A percentile compares a stretch with the other conserved stretches of the same genome.
These are phyloP conservation scores for Macrocybe gigantea DNA, from an alignment of 768 basidiomycete genomes.

Conservation along the genomic window DNA sequence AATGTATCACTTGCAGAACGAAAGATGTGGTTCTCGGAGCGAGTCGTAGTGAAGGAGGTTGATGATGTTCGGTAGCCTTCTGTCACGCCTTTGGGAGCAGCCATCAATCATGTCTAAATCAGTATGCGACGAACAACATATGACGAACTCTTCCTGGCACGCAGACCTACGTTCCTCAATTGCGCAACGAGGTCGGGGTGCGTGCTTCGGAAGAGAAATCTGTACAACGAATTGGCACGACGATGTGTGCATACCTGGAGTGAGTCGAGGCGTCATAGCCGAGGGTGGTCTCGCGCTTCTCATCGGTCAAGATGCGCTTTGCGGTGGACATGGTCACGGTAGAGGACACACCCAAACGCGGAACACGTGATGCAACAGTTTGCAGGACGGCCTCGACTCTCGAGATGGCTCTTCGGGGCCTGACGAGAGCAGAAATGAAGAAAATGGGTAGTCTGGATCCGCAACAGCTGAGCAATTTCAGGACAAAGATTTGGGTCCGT, in stretches of 20 bases:
- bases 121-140: not conserved
- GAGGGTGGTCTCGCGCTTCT: slow-evolving; percentile 10
- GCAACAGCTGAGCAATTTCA: too few species aligned
- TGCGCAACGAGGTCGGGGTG: slow-evolving; percentile 45
- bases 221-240: not conserved
- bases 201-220: slow-evolving; percentile 21
- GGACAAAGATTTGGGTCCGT: too few species aligned
- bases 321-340: slow-evolving; percentile 7
- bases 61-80: slow-evolving; percentile 49
- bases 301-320: slow-evolving; percentile 25
- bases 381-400: too few species aligned
- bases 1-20: slow-evolving; percentile 52
- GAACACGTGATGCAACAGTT: too few species aligned
- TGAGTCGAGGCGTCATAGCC: slow-evolving; percentile 7
- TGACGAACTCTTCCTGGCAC: slow-evolving; percentile 54
- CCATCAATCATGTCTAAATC: slow-evolving; percentile 22
- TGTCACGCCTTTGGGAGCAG: slow-evolving; percentile 28
- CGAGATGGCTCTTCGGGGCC: too few species aligned
- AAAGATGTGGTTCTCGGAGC: slow-evolving; percentile 39
- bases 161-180: slow-evolving; percentile 51
- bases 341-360: slow-evolving; percentile 2
- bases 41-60: slow-evolving; percentile 33
- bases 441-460: too few species aligned
- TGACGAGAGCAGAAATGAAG: too few species aligned
- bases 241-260: slow-evolving; percentile 8